phyloP scores from a whole-genome alignment of 2,329 filamentous ascomycete genomes.

The Claviceps quebecensis region DNA sequence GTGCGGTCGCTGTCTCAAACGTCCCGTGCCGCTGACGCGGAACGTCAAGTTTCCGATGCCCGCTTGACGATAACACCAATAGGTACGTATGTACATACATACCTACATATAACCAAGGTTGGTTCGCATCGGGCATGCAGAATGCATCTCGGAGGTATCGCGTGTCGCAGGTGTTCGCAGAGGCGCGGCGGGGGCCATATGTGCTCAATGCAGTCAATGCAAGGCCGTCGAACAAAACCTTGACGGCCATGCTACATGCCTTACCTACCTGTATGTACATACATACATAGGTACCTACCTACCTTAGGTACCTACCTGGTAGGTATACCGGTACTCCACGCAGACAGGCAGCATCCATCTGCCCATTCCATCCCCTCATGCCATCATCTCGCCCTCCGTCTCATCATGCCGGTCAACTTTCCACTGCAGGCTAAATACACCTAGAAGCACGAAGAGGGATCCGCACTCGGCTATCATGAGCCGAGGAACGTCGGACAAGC shows the following conservation, averaged over 20 bases:
- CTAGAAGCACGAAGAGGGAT: neutral
- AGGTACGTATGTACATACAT: too few relatives aligned
- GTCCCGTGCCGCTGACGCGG: neutral
- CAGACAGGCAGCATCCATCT: neutral
- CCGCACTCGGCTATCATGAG: neutral
- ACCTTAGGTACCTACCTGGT: neutral
- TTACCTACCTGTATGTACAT: too few relatives aligned
- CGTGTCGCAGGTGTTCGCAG: too few relatives aligned
- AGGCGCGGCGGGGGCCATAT: too few relatives aligned
- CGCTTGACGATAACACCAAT: neutral
- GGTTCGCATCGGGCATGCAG: neutral
- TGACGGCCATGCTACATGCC: too few relatives aligned
- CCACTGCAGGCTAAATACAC: neutral
- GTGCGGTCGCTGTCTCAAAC: neutral
- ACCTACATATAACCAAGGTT: too few relatives aligned
- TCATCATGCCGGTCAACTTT: neutral
- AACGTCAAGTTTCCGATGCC: neutral
- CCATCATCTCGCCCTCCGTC: neutral
- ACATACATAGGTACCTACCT: neutral
- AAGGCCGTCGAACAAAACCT: too few relatives aligned
- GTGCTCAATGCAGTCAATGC: too few relatives aligned
- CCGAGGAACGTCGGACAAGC: neutral
- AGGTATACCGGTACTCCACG: too few relatives aligned
- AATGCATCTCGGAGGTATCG: neutral
- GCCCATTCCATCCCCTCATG: neutral